Evolutionary conservation across 1,284 basidiomycete species (phyloP).

Genomic region (Melampsora occidentalis): DNA sequence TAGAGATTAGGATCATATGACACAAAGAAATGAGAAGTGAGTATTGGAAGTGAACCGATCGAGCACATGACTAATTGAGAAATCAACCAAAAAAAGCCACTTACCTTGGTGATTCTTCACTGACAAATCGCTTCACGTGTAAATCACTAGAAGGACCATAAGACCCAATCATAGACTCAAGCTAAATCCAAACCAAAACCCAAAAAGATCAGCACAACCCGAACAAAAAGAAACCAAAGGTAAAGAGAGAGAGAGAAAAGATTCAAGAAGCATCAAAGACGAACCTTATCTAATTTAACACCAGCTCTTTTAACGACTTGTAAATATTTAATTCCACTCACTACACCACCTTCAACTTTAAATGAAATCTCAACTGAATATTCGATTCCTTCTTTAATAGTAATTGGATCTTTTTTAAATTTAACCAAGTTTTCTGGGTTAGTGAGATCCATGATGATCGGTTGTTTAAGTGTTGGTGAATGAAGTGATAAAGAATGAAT

Average conservation of each 20-base stretch:
- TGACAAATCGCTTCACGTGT: conserved; percentile 55
- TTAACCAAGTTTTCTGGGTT: conserved; percentile 55
- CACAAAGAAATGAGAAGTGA: neutral
- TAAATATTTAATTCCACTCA: conserved; percentile 78
- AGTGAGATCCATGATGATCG: conserved; percentile 58
- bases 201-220: neutral
- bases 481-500: conserved; percentile 56
- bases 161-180: conserved; percentile 53
- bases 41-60: neutral
- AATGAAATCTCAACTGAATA: conserved; percentile 79
- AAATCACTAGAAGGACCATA: conserved; percentile 52
- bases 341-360: conserved; percentile 77
- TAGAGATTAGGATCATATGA: conserved; percentile 8
- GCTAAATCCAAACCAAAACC: conserved; percentile 49
- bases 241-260: neutral
- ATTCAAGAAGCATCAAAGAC: neutral
- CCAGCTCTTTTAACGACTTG: conserved; percentile 71
- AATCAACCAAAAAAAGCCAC: neutral
- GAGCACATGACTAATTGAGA: neutral
- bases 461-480: conserved; percentile 55
- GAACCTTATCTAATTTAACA: conserved; percentile 54
- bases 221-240: neutral
- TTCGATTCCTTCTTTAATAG: conserved; percentile 60
- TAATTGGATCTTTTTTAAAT: conserved; percentile 63
- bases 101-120: conserved; percentile 53